Evolutionary conservation across 371 early-diverging fungal genomes (phyloP).

Genomic region (Basidiobolus heterosporus): DNA sequence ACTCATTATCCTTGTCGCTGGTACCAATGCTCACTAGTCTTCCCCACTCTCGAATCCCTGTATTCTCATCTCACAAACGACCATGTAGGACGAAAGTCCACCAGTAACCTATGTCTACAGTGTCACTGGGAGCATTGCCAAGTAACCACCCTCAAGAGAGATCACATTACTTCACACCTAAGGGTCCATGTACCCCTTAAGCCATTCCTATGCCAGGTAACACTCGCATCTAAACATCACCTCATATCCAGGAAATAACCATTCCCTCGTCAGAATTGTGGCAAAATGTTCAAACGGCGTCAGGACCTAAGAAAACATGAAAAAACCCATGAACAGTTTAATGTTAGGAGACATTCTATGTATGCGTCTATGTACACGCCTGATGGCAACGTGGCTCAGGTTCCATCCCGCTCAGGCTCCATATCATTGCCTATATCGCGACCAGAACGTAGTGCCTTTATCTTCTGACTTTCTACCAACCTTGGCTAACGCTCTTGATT

Average conservation of each 20-base stretch:
- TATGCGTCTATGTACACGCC: too few species aligned
- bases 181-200: slow-evolving; percentile 80
- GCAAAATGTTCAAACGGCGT: slow-evolving; percentile 76
- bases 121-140: slow-evolving; percentile 80
- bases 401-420: too few species aligned
- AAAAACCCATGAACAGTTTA: not conserved
- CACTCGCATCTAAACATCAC: too few species aligned
- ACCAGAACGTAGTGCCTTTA: too few species aligned
- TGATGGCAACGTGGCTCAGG: too few species aligned
- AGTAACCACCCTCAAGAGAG: slow-evolving; percentile 60
- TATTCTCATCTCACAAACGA: slow-evolving; percentile 69
- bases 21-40: not conserved
- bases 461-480: too few species aligned
- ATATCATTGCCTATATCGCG: too few species aligned
- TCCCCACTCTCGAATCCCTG: slow-evolving; percentile 52
- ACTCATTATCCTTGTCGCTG: not conserved
- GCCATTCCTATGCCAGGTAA: slow-evolving; percentile 51
- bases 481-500: too few species aligned
- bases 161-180: slow-evolving; percentile 86
- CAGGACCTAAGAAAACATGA: slow-evolving; percentile 91
- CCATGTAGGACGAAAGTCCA: slow-evolving; percentile 79
- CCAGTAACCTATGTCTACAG: slow-evolving; percentile 67
- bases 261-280: slow-evolving; percentile 23
- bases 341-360: too few species aligned
- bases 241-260: too few species aligned